Base-by-base conservation (phyloP, 2,329 filamentous ascomycete species). In the Didymella pinodella region DNA sequence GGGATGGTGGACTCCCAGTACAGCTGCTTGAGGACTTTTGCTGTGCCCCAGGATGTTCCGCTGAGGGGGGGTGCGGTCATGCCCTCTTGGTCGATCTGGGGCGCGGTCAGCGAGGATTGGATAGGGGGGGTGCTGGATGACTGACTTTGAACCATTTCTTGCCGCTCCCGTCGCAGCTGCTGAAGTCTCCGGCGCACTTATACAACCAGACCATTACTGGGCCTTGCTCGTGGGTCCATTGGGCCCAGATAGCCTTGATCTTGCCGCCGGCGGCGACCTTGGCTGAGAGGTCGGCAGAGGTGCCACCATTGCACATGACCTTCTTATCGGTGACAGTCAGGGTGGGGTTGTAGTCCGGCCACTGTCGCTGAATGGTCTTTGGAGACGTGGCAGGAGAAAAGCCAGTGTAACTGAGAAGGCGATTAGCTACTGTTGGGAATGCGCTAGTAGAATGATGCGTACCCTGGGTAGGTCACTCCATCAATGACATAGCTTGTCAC, bases 151-250 rank as follows among this genome's bases (percentile, higher is more conserved):
- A 87, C 84, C 84, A 87, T 52, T 78, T 78, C 65, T 81, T 79
- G 29, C 81, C 79, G 48, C 80, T 81, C 36, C 85, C 84, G 59
- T 84, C 80, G 67, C 83, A 86, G 34, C 77, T 71, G 12, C 72
- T 73, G 71, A 85, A 84, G 48, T 77, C 79, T 34, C 71, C 66
- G 7, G 78, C 77, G 71, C 84, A 86, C 60, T 83, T 81, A 56
- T 78, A 78, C 70, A 79, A 70, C 77, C 83, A 86, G 2, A 87
- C 84, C 79, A 86, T 84, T 40, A 87, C 82, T 16, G 85, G 85
- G 1, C 84, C 85, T 67, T 86, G 84, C 54, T 79, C 74, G 68
- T 86, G 84, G 0, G 84, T 86, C 84, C 85, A 86, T 70, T 86
- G 84, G 44, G 75, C 69, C 83, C 84, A 86, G 66, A 80, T 75